Base-by-base conservation (phyloP, 2,329 filamentous ascomycete genomes). In the Aspergillus neoniger region DNA sequence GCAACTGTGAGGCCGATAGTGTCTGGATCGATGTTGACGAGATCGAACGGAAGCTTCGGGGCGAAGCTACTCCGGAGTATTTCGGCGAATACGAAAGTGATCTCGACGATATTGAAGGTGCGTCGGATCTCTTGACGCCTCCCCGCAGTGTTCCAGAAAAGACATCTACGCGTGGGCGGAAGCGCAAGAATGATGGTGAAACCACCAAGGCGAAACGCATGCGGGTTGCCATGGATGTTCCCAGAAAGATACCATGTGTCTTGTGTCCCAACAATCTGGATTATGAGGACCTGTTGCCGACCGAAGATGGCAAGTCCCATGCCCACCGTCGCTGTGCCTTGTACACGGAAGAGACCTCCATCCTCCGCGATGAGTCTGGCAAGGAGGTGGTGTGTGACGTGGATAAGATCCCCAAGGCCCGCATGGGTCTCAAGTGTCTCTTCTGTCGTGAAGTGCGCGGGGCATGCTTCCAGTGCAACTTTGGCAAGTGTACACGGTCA, bases 1-100 rank as follows among this genome's bases (percentile, higher is more conserved):
- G 95, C 77, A 89, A 98, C 72, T 99, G 95, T 73, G 93, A 96
- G 66, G 88, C 96, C 62, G 95, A 99, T 80, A 98, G 94, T 70
- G 95, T 99, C 3, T 99, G 96, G 93, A 92, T 99, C 56, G 93
- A 99, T 72, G 92, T 98, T 4, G 88, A 91, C 60, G 95, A 97
- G 70, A 96, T 99, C 59, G 92, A 99, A 77, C 91, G 95, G 63
- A 97, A 96, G 75, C 79, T 98, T 50, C 87, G 93, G 55, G 95
- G 95, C 47, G 93, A 98, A 74, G 82, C 85, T 4, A 89, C 87
- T 3, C 80, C 80, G 0, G 79, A 82, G 58, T 81, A 80, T 56
- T 80, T 79, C 57, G 75, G 71, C 36, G 78, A 80, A 53, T 75
- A 79, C 12, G 88, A 89, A 2, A 89, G 90, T 6, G 87, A 90